A percentile compares a stretch with the other conserved stretches of the same genome.
Conservation (phyloP, 306 rosid species). For the Macrotyloma uniflorum region DNA sequence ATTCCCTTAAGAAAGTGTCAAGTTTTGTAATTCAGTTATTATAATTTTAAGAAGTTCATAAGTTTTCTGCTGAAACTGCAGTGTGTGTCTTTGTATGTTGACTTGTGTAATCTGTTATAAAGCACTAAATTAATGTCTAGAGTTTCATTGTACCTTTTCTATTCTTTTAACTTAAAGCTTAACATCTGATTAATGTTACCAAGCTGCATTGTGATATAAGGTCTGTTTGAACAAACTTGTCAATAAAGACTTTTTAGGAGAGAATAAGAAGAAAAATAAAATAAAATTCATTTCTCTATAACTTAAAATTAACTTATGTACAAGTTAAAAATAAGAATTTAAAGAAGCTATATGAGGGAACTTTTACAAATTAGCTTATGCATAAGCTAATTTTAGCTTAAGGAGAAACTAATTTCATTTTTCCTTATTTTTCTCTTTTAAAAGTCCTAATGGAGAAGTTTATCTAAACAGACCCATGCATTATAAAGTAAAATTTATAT, state of each 20-base stretch:
- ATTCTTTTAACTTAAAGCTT: background rate
- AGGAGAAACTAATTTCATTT: too few relatives aligned
- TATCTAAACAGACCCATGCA: background rate
- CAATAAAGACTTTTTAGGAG: too few relatives aligned
- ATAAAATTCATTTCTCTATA: too few relatives aligned
- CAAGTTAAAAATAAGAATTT: too few relatives aligned
- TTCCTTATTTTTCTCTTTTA: too few relatives aligned
- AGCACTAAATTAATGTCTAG: background rate
- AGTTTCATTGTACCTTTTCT: background rate
- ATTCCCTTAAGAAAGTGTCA: too few relatives aligned
- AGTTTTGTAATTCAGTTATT: background rate
- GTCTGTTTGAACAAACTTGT: background rate
- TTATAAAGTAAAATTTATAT: background rate
- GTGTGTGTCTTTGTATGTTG: background rate
- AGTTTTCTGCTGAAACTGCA: slow-evolving; percentile 14
- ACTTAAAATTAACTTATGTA: too few relatives aligned
- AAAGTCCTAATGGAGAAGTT: too few relatives aligned
- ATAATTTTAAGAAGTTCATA: background rate
- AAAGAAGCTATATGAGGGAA: too few relatives aligned
- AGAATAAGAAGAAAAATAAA: too few relatives aligned
- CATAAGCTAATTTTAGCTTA: too few relatives aligned
- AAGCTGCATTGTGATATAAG: slow-evolving; percentile 9
- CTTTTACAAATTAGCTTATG: too few relatives aligned
- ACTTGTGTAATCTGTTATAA: background rate
- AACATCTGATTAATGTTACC: background rate